Evolutionary conservation across 345 rosid species (phyloP), one percentile per base, ranked within the genome.

Genomic region (Eucalyptus rudis): DNA sequence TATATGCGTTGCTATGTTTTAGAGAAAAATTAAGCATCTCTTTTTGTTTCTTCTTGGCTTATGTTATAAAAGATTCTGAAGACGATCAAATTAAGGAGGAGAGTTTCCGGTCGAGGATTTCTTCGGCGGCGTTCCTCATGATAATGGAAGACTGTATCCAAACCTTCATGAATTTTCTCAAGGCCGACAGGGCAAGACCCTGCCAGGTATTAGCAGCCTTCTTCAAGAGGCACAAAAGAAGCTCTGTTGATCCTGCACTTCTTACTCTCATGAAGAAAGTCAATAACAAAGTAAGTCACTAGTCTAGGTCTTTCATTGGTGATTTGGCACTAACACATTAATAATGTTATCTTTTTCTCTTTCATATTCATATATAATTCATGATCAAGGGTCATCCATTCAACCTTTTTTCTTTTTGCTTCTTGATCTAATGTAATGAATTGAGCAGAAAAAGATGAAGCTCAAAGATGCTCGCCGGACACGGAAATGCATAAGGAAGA

Each of bases 121-220:
- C 99, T 19, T 95, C 99, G 52, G 95, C 94, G 56, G 91, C 99
- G 47, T 98, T 97, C 91, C 94, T 94, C 27, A 94, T 91, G 97
- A 95, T 97, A 91, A 97, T 97, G 97, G 99, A 97, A 89, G 99
- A 98, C 17, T 95, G 99, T 49, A 97, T 98, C 89, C 93, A 93
- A 89, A 97, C 98, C 43, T 97, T 98, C 96, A 95, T 98, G 99
- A 93, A 92, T 89, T 98, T 98, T 90, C 99, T 98, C 90, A 96
- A 92, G 93, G 99, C 96, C 24, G 99, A 98, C 79, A 96, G 93
- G 91, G 95, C 94, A 90, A 96, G 92, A 89, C 93, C 98, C 8
- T 95, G 95, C 90, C 98, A 97, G 79, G 91, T 94, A 88, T 62
- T 98, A 29, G 94, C 92, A 90, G 92, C 96, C 49, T 95, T 97